Conservation (phyloP, 73 alveolate genomes). For the Paramecium pentaurelia region DNA sequence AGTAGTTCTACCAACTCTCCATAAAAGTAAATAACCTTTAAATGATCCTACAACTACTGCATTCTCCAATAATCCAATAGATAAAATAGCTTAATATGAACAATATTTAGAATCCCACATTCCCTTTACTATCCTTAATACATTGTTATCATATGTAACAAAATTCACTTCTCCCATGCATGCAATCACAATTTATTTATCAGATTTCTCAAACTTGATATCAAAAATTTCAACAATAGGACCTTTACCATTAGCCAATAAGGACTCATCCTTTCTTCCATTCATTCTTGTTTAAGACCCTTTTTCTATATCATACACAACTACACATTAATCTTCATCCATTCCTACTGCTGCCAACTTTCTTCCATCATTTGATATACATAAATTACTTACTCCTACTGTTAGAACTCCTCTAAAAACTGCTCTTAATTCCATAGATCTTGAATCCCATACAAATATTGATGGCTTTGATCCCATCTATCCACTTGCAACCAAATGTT, state of each 20-base stretch:
- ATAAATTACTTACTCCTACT: conserved; percentile 75
- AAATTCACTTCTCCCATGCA: conserved; percentile 89
- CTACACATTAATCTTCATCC: conserved; percentile 74
- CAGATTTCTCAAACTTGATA: conserved; percentile 81
- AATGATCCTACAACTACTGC: conserved; percentile 91
- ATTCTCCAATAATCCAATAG: conserved; percentile 85
- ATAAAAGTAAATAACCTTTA: conserved; percentile 80
- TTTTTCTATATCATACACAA: conserved; percentile 85
- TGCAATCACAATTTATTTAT: conserved; percentile 79
- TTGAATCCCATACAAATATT: conserved; percentile 91
- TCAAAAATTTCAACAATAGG: conserved; percentile 85
- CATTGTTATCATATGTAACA: conserved; percentile 76
- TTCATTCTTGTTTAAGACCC: conserved; percentile 70
- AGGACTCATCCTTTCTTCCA: conserved; percentile 60
- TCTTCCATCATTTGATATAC: background rate
- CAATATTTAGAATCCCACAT: conserved; percentile 88
- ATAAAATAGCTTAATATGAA: conserved; percentile 76
- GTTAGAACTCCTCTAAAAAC: conserved; percentile 82
- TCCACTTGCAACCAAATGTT: conserved; percentile 84
- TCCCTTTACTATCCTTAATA: conserved; percentile 82
- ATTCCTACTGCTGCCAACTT: conserved; percentile 8
- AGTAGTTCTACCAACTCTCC: conserved; percentile 82
- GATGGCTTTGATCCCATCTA: conserved; percentile 94
- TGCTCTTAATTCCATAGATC: conserved; percentile 81
- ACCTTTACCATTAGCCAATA: conserved; percentile 89